A percentile compares a stretch with the other conserved stretches of the same genome.
Conservation (phyloP, 2,329 filamentous ascomycete genomes). For the Myriosclerotinia curreyana region DNA sequence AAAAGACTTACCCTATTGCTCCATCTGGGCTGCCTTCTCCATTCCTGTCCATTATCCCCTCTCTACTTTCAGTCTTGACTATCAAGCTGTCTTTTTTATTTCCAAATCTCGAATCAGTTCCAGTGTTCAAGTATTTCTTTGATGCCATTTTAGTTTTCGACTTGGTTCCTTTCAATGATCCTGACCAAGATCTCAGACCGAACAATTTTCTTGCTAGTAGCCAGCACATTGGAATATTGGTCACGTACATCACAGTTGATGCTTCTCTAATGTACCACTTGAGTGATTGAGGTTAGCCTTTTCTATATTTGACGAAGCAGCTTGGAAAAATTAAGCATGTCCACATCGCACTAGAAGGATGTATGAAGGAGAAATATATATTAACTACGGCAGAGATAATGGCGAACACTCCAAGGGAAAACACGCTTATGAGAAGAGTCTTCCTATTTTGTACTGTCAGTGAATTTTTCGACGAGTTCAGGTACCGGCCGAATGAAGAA, state of each 20-base stretch:
- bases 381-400: constrained; percentile 52
- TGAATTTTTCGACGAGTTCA: background rate
- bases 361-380: constrained; percentile 46
- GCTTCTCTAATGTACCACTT: constrained; percentile 55
- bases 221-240: constrained; percentile 54
- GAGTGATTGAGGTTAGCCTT: constrained; percentile 25
- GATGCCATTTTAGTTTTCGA: background rate
- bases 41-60: background rate
- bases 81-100: background rate
- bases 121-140: background rate
- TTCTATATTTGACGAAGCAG: too few relatives aligned
- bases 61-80: constrained; percentile 8
- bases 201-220: constrained; percentile 33
- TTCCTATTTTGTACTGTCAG: constrained; percentile 42
- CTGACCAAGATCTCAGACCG: constrained; percentile 12
- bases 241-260: constrained; percentile 50
- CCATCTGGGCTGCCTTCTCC: background rate
- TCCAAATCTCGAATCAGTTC: constrained; percentile 1
- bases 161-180: background rate
- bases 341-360: constrained; percentile 40
- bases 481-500: constrained; percentile 35
- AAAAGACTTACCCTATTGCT: constrained; percentile 7
- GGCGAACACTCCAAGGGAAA: constrained; percentile 48
- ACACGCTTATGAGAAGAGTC: constrained; percentile 48
- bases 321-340: constrained; percentile 29